Evolutionary conservation across 2,329 filamentous ascomycete species (phyloP), one percentile per base, ranked within the genome.

Genomic region (Trichoderma semiorbis): DNA sequence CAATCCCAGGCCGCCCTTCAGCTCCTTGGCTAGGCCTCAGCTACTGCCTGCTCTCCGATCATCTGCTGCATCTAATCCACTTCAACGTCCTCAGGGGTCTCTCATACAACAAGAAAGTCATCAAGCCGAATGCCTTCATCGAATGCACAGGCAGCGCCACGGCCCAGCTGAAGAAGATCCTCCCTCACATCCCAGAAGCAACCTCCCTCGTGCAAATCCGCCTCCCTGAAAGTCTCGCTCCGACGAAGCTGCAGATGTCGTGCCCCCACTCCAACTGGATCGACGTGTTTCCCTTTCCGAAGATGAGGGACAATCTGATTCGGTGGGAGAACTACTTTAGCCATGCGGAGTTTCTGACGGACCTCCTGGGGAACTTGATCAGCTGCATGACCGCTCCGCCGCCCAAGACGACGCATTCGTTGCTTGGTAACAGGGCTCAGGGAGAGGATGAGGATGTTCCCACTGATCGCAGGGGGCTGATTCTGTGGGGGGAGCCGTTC

Each of bases 241-340:
- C 84, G 10, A 85, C 83, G 5, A 36, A 57, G 26, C 78, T 84
- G 62, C 83, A 85, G 72, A 80, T 79, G 66, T 81, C 77, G 16
- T 75, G 80, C 14, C 77, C 76, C 30, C 83, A 85, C 73, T 76
- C 75, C 39, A 77, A 79, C 72, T 85, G 83, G 83, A 81, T 85
- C 73, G 82, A 85, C 75, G 24, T 82, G 28, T 78, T 83, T 57
- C 83, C 84, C 2, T 78, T 71, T 72, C 80, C 83, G n/a, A 75
- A 75, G 67, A 78, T 74, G 74, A 77, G 84, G 53, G 83, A 85
- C 75, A 77, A 77, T 71, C 74, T 84, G 65, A 84, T 85, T 73
- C 78, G 55, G 6, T 78, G 77, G 43, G 72, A 76, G 18, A 78
- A 78, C 65, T 78, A 75, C 26, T 84, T 83, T 69, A 80, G 84